A percentile compares a stretch with the other conserved stretches of the same genome.
Conservation (phyloP, 768 basidiomycete species). For the Podaxis sp. region DNA sequence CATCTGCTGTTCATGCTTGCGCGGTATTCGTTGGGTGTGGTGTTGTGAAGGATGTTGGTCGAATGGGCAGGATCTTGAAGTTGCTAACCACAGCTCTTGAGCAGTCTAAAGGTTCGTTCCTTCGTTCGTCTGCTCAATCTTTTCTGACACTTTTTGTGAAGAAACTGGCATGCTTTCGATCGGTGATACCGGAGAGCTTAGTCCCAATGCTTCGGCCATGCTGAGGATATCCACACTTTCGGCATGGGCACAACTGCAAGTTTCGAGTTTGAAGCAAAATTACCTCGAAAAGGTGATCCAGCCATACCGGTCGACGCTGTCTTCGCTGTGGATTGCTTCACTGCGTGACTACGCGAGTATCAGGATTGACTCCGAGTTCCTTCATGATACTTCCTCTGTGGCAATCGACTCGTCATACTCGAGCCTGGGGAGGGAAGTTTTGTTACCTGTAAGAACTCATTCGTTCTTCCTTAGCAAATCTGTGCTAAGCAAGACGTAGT, state of each 20-base stretch:
- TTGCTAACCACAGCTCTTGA: conserved; percentile 84
- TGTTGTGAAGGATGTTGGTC: conserved; percentile 81
- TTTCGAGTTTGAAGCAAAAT: conserved; percentile 67
- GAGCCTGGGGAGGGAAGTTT: conserved; percentile 85
- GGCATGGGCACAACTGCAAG: conserved; percentile 92
- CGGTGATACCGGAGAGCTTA: conserved; percentile 82
- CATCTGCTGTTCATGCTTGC: conserved; percentile 89
- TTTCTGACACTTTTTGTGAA: conserved; percentile 26
- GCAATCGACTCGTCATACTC: conserved; percentile 82
- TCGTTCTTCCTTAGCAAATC: not conserved
- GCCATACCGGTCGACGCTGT: conserved; percentile 73
- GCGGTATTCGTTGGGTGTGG: conserved; percentile 96
- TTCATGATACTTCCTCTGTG: conserved; percentile 71
- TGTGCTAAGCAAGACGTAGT: conserved; percentile 45
- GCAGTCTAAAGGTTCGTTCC: conserved; percentile 74
- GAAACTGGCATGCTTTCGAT: conserved; percentile 82
- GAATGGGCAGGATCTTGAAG: conserved; percentile 95
- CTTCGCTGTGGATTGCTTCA: conserved; percentile 83
- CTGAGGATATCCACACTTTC: conserved; percentile 88
- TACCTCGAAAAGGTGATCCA: conserved; percentile 82
- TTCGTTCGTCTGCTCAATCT: not conserved
- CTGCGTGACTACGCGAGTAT: conserved; percentile 92
- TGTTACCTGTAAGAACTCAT: conserved; percentile 72
- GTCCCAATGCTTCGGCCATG: conserved; percentile 95
- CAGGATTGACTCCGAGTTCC: conserved; percentile 83